phyloP scores from a whole-genome alignment of 2,329 filamentous ascomycete species.

The Dryadomyces quercivorus region DNA sequence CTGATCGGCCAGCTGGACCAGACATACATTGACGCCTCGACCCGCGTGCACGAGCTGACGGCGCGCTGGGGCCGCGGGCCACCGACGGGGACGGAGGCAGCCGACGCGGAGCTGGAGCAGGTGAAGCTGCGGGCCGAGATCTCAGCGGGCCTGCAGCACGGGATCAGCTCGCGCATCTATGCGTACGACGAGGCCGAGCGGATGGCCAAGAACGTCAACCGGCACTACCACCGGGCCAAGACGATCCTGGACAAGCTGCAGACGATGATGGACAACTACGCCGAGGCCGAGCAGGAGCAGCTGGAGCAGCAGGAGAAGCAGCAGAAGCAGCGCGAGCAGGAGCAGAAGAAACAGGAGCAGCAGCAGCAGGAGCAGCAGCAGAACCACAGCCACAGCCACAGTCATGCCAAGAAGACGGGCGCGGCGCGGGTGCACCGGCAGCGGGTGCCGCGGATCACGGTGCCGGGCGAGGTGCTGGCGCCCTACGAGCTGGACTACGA shows the following conservation, averaged over 20 bases:
- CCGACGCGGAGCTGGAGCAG: slow-evolving; percentile 34
- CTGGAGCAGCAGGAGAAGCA: slow-evolving; percentile 40
- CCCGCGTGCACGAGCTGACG: slow-evolving; percentile 42
- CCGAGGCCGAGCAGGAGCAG: slow-evolving; percentile 36
- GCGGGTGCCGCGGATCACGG: slow-evolving; percentile 45
- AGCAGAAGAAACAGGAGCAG: slow-evolving; percentile 40
- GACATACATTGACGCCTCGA: slow-evolving; percentile 42
- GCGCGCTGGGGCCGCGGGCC: slow-evolving; percentile 45
- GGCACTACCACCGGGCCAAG: slow-evolving; percentile 49
- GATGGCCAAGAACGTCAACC: slow-evolving; percentile 50
- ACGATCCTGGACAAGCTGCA: slow-evolving; percentile 46
- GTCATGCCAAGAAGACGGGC: neutral
- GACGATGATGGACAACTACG: slow-evolving; percentile 48
- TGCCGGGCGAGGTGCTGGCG: slow-evolving; percentile 53
- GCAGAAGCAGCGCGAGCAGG: slow-evolving; percentile 28
- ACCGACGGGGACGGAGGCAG: slow-evolving; percentile 20
- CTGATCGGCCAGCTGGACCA: slow-evolving; percentile 53
- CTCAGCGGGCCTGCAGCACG: slow-evolving; percentile 42
- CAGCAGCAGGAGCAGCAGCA: slow-evolving; percentile 39
- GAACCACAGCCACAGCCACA: slow-evolving; percentile 16
- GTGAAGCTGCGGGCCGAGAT: slow-evolving; percentile 45
- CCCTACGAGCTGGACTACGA: slow-evolving; percentile 55
- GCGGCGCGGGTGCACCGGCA: slow-evolving; percentile 21
- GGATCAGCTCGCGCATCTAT: slow-evolving; percentile 43
- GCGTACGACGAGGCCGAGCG: slow-evolving; percentile 50